A percentile compares a stretch with the other conserved stretches of the same genome.
Conservation (phyloP, 352 stramenopile genomes). For the Globisporangium canariense region DNA sequence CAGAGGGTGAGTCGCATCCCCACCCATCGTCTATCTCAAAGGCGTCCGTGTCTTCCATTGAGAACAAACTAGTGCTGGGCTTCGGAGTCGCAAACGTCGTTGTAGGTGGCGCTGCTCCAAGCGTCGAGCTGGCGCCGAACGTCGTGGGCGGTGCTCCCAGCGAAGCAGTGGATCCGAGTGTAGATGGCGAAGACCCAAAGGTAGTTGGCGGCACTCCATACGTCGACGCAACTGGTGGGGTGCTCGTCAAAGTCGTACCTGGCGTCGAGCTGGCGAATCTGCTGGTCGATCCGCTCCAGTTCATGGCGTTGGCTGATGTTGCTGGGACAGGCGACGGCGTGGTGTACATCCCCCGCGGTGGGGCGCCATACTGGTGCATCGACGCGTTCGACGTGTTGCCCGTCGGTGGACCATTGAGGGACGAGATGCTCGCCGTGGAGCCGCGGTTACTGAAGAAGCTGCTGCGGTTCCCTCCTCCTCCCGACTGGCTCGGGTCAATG, state of each 20-base stretch:
- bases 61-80: conserved; percentile 52
- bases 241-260: background rate
- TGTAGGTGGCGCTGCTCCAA: conserved; percentile 7
- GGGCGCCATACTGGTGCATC: conserved; percentile 14
- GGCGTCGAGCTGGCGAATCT: conserved; percentile 11
- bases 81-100: conserved; percentile 15
- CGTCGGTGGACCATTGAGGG: conserved; percentile 13
- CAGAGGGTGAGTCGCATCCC: conserved; percentile 66
- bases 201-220: conserved; percentile 5
- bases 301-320: conserved; percentile 7
- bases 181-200: background rate
- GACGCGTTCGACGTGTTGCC: conserved; percentile 12
- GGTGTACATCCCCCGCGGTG: conserved; percentile 7
- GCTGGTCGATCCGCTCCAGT: conserved; percentile 19
- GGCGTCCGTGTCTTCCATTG: conserved; percentile 67
- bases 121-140: background rate
- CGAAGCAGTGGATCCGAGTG: background rate
- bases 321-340: conserved; percentile 4
- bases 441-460: conserved; percentile 24
- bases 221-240: background rate
- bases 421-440: conserved; percentile 20
- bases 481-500: conserved; percentile 27
- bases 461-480: conserved; percentile 29
- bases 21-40: conserved; percentile 68
- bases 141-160: conserved; percentile 7